Evolutionary conservation across 1,284 basidiomycete genomes (phyloP).

Genomic region (Fomitopsis pinicola): DNA sequence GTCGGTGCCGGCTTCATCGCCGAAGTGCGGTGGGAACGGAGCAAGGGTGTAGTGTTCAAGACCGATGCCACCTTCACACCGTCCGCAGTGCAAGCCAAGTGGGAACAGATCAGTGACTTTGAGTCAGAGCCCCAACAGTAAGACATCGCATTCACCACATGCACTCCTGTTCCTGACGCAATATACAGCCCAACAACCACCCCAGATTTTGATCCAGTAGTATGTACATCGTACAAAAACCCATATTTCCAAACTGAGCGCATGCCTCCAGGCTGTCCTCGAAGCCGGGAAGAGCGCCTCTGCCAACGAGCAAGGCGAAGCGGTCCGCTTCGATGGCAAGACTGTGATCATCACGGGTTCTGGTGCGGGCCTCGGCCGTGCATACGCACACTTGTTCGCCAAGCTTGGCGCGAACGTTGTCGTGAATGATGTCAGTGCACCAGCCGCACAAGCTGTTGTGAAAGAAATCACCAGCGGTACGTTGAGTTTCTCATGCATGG

Average conservation of each 20-base stretch:
- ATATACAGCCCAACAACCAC: conserved; percentile 57
- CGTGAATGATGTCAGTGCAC: conserved; percentile 92
- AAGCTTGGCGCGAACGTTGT: conserved; percentile 94
- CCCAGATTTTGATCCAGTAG: conserved; percentile 67
- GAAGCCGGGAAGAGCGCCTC: conserved; percentile 65
- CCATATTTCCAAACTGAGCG: neutral
- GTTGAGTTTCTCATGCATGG: conserved; percentile 8
- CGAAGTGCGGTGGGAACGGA: conserved; percentile 92
- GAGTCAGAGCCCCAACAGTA: conserved; percentile 65
- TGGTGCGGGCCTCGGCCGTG: conserved; percentile 89
- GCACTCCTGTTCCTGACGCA: neutral
- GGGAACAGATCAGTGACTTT: conserved; percentile 84
- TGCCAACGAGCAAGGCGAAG: conserved; percentile 70
- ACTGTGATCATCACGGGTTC: conserved; percentile 95
- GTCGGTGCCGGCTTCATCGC: conserved; percentile 93
- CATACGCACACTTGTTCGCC: conserved; percentile 90
- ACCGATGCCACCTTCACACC: conserved; percentile 92
- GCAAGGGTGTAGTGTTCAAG: conserved; percentile 86
- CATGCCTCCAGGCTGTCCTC: conserved; percentile 50
- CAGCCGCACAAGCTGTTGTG: conserved; percentile 81
- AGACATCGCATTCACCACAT: conserved; percentile 19
- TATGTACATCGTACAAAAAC: conserved; percentile 21
- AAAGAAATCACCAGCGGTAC: conserved; percentile 80
- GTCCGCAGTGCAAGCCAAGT: conserved; percentile 83
- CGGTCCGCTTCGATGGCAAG: conserved; percentile 84